Evolutionary conservation across 2,329 filamentous ascomycete species (phyloP).

Genomic region (Pseudopyrenochaeta lycopersici): DNA sequence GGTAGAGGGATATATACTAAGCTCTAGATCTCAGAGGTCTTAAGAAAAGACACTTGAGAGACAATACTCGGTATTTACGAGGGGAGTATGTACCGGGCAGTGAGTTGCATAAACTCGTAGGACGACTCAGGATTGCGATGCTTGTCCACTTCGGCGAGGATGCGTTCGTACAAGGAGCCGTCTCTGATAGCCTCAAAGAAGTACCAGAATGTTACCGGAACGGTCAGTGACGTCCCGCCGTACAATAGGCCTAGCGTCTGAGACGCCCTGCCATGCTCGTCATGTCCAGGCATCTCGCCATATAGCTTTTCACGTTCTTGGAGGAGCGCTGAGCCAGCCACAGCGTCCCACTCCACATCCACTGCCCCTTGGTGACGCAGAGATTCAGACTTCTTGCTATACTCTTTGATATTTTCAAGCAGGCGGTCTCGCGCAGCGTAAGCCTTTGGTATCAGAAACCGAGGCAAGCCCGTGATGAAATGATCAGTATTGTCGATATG

Average conservation of each 20-base stretch:
- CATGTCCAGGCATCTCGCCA: constrained; percentile 16
- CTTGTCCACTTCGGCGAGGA: background rate
- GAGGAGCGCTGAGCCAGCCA: constrained; percentile 16
- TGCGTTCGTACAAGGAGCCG: background rate
- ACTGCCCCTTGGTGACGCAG: constrained; percentile 1
- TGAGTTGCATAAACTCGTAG: constrained; percentile 20
- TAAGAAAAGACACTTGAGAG: no score
- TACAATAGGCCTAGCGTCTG: constrained; percentile 26
- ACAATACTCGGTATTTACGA: no score
- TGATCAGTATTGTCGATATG: constrained; percentile 24
- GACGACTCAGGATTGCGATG: background rate
- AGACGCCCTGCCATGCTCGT: constrained; percentile 14
- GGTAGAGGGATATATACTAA: no score
- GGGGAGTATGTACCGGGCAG: background rate
- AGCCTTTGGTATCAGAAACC: constrained; percentile 12
- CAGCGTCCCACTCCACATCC: constrained; percentile 14
- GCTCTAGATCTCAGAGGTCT: no score
- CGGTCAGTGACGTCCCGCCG: constrained; percentile 18
- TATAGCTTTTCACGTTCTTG: constrained; percentile 27
- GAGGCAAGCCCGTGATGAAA: constrained; percentile 22
- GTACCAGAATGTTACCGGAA: constrained; percentile 27
- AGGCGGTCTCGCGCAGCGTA: constrained; percentile 22
- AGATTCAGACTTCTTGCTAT: constrained; percentile 7
- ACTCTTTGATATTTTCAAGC: constrained; percentile 13
- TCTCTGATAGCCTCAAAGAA: constrained; percentile 19